These are phyloP conservation scores for Diaporthe batatas DNA, from an alignment of 2,329 filamentous ascomycete species.

Conservation along the genomic window DNA sequence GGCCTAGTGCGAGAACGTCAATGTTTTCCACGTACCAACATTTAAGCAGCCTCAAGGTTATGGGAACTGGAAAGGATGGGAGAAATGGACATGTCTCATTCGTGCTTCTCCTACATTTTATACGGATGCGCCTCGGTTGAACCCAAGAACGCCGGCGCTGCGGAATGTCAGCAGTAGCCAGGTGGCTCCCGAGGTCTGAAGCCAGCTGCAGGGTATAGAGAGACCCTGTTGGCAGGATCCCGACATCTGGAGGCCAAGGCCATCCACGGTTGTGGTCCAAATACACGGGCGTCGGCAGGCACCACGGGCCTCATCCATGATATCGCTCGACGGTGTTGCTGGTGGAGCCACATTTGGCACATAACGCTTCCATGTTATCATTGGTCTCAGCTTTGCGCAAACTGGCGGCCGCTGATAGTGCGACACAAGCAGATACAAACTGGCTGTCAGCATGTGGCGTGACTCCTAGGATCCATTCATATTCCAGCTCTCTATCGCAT, in stretches of 20 bases:
- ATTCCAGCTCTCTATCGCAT: not conserved
- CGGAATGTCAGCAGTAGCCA: slow-evolving; percentile 7
- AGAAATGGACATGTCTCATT: not conserved
- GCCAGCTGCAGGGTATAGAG: not conserved
- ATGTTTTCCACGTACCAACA: not conserved
- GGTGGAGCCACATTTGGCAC: not conserved
- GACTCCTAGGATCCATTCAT: not conserved
- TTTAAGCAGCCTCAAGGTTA: not conserved
- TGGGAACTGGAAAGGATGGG: not conserved
- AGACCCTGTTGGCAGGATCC: not conserved
- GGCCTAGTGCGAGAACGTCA: not conserved
- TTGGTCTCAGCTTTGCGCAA: not conserved
- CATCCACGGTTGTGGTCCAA: not conserved
- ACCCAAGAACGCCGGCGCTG: not conserved
- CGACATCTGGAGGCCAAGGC: too few relatives aligned
- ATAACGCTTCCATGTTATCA: not conserved
- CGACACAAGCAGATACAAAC: slow-evolving; percentile 5
- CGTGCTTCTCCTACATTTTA: not conserved
- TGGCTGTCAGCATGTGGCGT: slow-evolving; percentile 13
- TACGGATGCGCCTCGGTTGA: too few relatives aligned
- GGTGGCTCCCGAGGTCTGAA: not conserved
- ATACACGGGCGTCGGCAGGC: not conserved
- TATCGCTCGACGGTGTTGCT: not conserved
- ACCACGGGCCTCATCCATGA: not conserved
- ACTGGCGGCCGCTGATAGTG: slow-evolving; percentile 4